Evolutionary conservation across 495 filamentous ascomycete species (phyloP).

Genomic region (Penicillium coffeae): DNA sequence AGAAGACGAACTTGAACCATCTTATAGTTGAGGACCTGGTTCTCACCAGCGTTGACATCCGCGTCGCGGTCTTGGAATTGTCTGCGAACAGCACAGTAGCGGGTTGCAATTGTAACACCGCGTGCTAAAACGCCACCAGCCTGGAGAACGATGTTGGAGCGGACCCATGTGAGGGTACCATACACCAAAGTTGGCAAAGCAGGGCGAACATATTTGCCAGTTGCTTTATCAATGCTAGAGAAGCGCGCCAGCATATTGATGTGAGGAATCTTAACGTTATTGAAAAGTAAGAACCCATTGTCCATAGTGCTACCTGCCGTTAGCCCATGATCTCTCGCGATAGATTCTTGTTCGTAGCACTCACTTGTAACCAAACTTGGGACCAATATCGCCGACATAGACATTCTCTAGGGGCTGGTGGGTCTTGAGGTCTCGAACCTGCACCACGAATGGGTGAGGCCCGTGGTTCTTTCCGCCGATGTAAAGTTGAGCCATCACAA

Average conservation of each 20-base stretch:
- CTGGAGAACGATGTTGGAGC: conserved; percentile 65
- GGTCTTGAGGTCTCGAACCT: conserved; percentile 65
- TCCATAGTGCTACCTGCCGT: conserved; percentile 71
- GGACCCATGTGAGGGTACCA: conserved; percentile 69
- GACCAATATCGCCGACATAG: conserved; percentile 70
- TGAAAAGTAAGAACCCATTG: conserved; percentile 72
- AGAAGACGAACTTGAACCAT: conserved; percentile 71
- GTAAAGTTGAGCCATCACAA: conserved; percentile 69
- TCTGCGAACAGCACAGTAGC: conserved; percentile 63
- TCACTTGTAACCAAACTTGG: conserved; percentile 65
- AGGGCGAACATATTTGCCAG: conserved; percentile 59
- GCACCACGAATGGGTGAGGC: conserved; percentile 73
- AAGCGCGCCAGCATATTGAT: conserved; percentile 66
- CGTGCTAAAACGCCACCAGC: conserved; percentile 64
- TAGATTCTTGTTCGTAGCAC: conserved; percentile 1
- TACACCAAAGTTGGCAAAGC: conserved; percentile 63
- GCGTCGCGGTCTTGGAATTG: conserved; percentile 72
- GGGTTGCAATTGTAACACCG: conserved; percentile 69
- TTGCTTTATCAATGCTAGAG: conserved; percentile 56
- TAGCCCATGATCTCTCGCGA: too few relatives aligned
- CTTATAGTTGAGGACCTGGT: conserved; percentile 69
- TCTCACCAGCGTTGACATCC: conserved; percentile 53
- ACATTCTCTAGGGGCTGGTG: conserved; percentile 67
- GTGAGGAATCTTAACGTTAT: conserved; percentile 66
- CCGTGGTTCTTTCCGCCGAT: conserved; percentile 62